Conservation (phyloP, 1,284 basidiomycete species). For the Pseudozyma flocculosa region DNA sequence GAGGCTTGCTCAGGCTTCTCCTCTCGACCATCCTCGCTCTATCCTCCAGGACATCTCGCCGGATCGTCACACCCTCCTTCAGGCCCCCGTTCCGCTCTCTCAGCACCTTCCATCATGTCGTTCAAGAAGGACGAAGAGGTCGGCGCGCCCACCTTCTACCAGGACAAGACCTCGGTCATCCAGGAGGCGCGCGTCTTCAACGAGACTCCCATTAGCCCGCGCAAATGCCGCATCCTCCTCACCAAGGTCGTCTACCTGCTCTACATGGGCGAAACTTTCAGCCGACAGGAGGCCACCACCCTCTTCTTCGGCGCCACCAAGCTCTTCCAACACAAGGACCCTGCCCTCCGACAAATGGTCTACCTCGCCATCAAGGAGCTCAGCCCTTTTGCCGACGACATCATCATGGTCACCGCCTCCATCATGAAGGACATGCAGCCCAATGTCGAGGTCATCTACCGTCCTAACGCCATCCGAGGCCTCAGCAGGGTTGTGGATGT, state of each 20-base stretch:
- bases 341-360: constrained; percentile 93
- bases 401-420: constrained; percentile 99
- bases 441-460: constrained; percentile 96
- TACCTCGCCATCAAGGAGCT: constrained; percentile 99
- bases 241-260: constrained; percentile 95
- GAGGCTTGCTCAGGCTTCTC: too few species aligned
- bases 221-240: constrained; percentile 93
- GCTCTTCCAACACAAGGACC: constrained; percentile 98
- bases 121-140: constrained; percentile 57
- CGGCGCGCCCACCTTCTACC: constrained; percentile 51
- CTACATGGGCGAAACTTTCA: constrained; percentile 93
- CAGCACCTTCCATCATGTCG: constrained; percentile 34
- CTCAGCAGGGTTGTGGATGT: constrained; percentile 96
- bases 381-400: constrained; percentile 87
- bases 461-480: constrained; percentile 95
- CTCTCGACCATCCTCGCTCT: too few species aligned
- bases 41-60: too few species aligned
- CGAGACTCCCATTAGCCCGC: constrained; percentile 82
- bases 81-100: too few species aligned
- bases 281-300: constrained; percentile 92
- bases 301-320: constrained; percentile 99
- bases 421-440: constrained; percentile 99
- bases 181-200: constrained; percentile 99
- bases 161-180: constrained; percentile 58
- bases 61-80: too few species aligned